Conservation (phyloP, 2,329 filamentous ascomycete genomes). For the Neopestalotiopsis rosae region DNA sequence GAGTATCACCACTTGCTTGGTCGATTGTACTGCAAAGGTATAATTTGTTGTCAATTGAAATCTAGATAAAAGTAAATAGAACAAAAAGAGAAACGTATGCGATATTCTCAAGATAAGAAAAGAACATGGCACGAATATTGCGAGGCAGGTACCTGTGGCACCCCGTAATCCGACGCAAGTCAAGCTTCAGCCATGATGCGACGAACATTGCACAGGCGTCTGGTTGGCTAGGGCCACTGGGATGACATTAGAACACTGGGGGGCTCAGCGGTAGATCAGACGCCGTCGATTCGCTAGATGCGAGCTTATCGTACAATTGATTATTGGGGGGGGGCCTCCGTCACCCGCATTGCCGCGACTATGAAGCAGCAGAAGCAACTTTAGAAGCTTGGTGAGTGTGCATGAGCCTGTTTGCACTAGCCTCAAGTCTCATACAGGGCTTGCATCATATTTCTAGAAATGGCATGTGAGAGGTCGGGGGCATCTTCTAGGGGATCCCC, state of each 20-base stretch:
- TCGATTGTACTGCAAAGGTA: not conserved
- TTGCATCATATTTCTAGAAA: slow-evolving; percentile 6
- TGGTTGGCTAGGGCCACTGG: not conserved
- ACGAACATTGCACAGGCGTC: not conserved
- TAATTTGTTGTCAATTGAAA: not conserved
- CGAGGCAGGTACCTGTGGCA: not conserved
- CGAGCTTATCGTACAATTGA: not conserved
- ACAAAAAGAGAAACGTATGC: not conserved
- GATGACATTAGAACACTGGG: not conserved
- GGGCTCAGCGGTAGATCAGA: slow-evolving; percentile 2
- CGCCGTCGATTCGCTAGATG: not conserved
- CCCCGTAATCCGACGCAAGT: not conserved
- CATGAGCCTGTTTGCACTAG: not conserved
- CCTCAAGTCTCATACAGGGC: slow-evolving; percentile 2
- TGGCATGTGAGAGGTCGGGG: slow-evolving; percentile 9
- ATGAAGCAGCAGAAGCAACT: not conserved
- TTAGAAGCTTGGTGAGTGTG: not conserved
- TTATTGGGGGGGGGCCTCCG: not conserved
- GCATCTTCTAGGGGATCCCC: not conserved
- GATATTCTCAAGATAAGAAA: not conserved
- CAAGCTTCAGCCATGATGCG: slow-evolving; percentile 2
- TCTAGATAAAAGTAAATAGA: not conserved
- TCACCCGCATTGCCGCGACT: not conserved
- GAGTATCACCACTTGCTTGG: not conserved
- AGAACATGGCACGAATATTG: not conserved